A percentile compares a stretch with the other conserved stretches of the same genome.
Conservation (phyloP, 2,329 filamentous ascomycete species). For the Fusarium sulawesiense region DNA sequence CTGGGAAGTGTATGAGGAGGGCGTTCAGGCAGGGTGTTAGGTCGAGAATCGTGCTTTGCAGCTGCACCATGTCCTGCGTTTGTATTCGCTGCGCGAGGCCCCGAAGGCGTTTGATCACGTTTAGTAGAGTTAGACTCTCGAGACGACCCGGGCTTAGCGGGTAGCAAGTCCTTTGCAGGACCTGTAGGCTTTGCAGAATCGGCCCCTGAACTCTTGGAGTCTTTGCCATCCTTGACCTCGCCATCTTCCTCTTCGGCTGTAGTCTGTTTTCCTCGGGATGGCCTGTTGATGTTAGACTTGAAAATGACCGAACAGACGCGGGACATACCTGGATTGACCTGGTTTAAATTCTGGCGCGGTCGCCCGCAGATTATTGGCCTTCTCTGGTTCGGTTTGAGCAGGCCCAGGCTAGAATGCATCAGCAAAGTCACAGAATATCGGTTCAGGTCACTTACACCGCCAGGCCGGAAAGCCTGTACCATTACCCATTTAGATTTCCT, state of each 20-base stretch:
- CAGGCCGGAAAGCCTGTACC: constrained; percentile 77
- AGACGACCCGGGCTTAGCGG: constrained; percentile 47
- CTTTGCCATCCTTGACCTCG: constrained; percentile 73
- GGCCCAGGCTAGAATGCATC: constrained; percentile 45
- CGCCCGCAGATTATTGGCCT: constrained; percentile 62
- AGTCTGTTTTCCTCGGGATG: constrained; percentile 33
- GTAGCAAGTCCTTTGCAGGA: constrained; percentile 50
- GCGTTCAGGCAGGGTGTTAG: constrained; percentile 53
- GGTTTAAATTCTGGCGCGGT: constrained; percentile 75
- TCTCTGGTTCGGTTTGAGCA: constrained; percentile 48
- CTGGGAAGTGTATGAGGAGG: constrained; percentile 62
- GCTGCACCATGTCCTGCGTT: constrained; percentile 30
- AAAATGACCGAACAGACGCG: background rate
- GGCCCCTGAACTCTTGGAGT: constrained; percentile 35
- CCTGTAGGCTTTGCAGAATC: constrained; percentile 27
- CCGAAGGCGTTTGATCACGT: constrained; percentile 40
- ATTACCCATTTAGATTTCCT: constrained; percentile 76
- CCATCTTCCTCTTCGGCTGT: constrained; percentile 74
- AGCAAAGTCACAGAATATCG: constrained; percentile 20
- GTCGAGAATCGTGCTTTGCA: constrained; percentile 45
- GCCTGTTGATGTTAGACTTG: constrained; percentile 27
- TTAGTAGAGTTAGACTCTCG: constrained; percentile 47
- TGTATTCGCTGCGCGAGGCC: constrained; percentile 45
- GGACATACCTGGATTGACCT: constrained; percentile 53
- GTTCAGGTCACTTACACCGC: constrained; percentile 61